Base-by-base conservation (phyloP, 2,329 filamentous ascomycete species). In the Trichophyton benhamiae region DNA sequence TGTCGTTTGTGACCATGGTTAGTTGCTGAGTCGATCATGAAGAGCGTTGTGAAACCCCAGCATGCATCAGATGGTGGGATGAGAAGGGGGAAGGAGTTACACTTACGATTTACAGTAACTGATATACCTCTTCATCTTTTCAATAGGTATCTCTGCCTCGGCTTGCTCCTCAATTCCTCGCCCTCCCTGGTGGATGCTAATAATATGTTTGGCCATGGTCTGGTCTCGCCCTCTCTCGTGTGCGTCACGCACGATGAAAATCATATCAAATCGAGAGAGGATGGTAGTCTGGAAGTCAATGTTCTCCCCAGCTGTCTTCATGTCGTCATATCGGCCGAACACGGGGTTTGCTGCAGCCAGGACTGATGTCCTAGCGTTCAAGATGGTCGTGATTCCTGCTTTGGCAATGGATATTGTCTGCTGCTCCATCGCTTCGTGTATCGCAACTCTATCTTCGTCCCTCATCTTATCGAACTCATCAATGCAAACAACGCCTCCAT, bases 391-490 rank as follows among this genome's bases (percentile, higher is more conserved):
- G 71, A 99, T 99, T 68, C 94, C 94, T 0, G 94, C 94, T 77
- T 99, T 97, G 65, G 94, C 94, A 68, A 99, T 97, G 9, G 94
- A 97, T 64, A 99, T 99, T 0, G 94, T 99, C 75, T 99, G 94
- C 77, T 99, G 94, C 73, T 99, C 94, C 94, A 99, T 99, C 62
- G 94, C 94, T 82, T 99, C 94, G 80, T 99, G 94, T 67, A 99
- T 99, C 1, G 94, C 94, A 5, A 97, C 94, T 68, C 94, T 84
- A 69, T 99, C 94, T 74, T 99, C 94, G 72, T 99, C 94, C 65
- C 94, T 83, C 94, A 99, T 99, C 80, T 99, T 99, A 78, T 99
- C 94, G 71, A 99, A 99, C 76, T 99, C 94, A 71, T 99, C 94
- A 68, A 99, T 99, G 75, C 94, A 97, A 8, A 97, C 94, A 0